Percentiles rank a stretch among this genome's conserved stretches.
phyloP scores from a whole-genome alignment of 495 filamentous ascomycete species.

The Tuber aestivum region DNA sequence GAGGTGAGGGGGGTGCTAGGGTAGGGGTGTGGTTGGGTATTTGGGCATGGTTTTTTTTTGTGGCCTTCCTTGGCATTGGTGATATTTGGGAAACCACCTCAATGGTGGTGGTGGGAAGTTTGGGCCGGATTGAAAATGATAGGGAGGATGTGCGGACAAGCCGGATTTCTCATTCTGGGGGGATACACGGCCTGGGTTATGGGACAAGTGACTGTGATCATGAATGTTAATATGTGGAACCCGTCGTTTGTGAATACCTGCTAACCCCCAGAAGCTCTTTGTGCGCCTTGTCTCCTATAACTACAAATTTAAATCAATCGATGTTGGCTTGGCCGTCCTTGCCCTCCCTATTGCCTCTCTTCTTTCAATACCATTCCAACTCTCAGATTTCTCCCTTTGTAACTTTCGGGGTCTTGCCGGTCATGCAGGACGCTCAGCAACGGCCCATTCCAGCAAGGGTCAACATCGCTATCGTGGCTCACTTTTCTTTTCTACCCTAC shows the following conservation, averaged over 20 bases:
- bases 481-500: slow-evolving; percentile 54
- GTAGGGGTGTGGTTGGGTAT: slow-evolving; percentile 72
- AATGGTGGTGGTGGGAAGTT: slow-evolving; percentile 69
- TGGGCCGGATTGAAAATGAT: slow-evolving; percentile 62
- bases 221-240: slow-evolving; percentile 49
- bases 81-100: slow-evolving; percentile 58
- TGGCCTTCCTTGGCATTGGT: slow-evolving; percentile 67
- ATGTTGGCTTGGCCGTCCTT: slow-evolving; percentile 58
- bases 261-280: slow-evolving; percentile 50
- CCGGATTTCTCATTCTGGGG: slow-evolving; percentile 65
- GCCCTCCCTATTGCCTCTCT: slow-evolving; percentile 62
- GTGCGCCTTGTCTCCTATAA: slow-evolving; percentile 59
- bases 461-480: slow-evolving; percentile 60
- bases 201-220: slow-evolving; percentile 62
- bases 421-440: slow-evolving; percentile 52
- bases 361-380: slow-evolving; percentile 63
- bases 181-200: slow-evolving; percentile 72
- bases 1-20: slow-evolving; percentile 54
- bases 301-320: slow-evolving; percentile 57
- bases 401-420: slow-evolving; percentile 52
- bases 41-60: slow-evolving; percentile 69
- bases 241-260: background rate
- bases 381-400: slow-evolving; percentile 60
- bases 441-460: slow-evolving; percentile 53
- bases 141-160: slow-evolving; percentile 61